phyloP scores from a whole-genome alignment of 768 basidiomycete genomes.

The Amanita rubescens region DNA sequence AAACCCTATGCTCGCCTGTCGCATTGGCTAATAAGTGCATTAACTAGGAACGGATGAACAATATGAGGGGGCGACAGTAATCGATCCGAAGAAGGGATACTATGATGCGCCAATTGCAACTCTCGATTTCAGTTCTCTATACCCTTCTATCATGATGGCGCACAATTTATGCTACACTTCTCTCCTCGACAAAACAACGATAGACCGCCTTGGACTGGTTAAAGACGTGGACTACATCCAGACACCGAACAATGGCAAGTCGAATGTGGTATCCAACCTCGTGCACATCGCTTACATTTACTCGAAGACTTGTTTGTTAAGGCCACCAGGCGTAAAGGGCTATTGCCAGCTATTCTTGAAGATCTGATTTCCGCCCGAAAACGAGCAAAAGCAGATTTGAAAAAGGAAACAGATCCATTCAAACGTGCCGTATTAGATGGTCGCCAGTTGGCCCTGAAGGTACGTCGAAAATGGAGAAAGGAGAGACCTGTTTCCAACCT shows the following conservation, averaged over 20 bases:
- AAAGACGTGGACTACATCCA: constrained; percentile 89
- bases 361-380: constrained; percentile 92
- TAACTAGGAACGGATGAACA: constrained; percentile 80
- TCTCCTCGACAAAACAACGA: constrained; percentile 71
- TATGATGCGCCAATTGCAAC: constrained; percentile 97
- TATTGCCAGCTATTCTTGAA: constrained; percentile 87
- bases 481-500: not conserved
- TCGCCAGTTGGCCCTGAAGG: constrained; percentile 94
- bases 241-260: constrained; percentile 89
- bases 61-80: constrained; percentile 98
- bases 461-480: constrained; percentile 19
- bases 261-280: not conserved
- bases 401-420: constrained; percentile 95
- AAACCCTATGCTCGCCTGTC: not conserved
- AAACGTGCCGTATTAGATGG: constrained; percentile 96
- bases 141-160: constrained; percentile 99
- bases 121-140: constrained; percentile 95
- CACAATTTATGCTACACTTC: constrained; percentile 99
- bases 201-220: constrained; percentile 68
- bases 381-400: constrained; percentile 90
- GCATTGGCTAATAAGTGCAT: constrained; percentile 1
- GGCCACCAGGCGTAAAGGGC: constrained; percentile 67
- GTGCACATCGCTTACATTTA: not conserved
- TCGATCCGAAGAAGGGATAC: constrained; percentile 93
- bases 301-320: constrained; percentile 77